Evolutionary conservation across 139 green algal genomes (phyloP).

Genomic region (Chlamydomonas sp.): DNA sequence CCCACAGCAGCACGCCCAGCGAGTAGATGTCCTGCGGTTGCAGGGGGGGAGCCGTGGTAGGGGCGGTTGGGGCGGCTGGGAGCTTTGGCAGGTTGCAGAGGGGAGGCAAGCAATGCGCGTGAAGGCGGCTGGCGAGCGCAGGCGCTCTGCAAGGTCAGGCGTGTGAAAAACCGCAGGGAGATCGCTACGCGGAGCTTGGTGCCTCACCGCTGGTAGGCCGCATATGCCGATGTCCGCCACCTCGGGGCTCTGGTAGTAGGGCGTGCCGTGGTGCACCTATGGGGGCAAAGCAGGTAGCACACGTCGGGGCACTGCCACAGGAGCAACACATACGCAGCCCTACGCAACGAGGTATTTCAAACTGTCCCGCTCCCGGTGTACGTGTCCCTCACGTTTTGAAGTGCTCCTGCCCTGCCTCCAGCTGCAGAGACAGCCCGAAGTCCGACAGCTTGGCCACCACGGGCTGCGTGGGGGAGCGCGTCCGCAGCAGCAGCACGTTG

Average conservation of each 20-base stretch:
- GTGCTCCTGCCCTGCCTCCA: conserved; percentile 2
- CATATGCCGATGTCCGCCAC: neutral
- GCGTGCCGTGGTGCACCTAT: conserved; percentile 27
- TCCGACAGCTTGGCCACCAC: conserved; percentile 28
- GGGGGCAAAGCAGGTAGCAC: neutral
- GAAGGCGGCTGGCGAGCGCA: neutral
- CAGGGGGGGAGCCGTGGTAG: neutral
- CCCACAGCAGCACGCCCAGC: conserved; percentile 33
- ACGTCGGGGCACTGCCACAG: neutral
- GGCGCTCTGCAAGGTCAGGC: neutral
- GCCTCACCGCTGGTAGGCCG: neutral
- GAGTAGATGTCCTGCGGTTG: too few species aligned
- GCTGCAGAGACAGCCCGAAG: conserved; percentile 16
- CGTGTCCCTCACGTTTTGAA: conserved; percentile 12
- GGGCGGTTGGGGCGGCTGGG: neutral
- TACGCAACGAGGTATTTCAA: too few species aligned
- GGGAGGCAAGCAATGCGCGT: too few species aligned
- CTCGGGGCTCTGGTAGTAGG: conserved; percentile 31
- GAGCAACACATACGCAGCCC: too few species aligned
- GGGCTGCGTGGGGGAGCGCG: neutral
- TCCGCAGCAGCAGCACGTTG: conserved; percentile 22
- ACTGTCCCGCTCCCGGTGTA: too few species aligned
- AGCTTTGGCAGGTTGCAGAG: neutral
- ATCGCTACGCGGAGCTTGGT: neutral
- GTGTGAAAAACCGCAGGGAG: neutral